These are phyloP conservation scores for Cucumis variabilis DNA, from an alignment of 331 rosid genomes.

Conservation along the genomic window DNA sequence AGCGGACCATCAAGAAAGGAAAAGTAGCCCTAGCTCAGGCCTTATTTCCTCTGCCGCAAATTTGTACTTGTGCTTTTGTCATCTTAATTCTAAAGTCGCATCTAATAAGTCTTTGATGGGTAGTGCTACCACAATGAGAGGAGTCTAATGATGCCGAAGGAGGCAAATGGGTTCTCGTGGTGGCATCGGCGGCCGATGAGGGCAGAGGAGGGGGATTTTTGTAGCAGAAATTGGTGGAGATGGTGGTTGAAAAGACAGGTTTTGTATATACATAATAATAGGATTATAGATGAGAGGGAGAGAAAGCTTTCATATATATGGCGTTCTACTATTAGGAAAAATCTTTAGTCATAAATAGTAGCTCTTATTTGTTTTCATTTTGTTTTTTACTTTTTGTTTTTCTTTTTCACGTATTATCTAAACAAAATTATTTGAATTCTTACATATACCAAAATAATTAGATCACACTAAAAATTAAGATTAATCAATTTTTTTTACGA, in stretches of 20 bases:
- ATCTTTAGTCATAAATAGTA: neutral
- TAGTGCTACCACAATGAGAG: neutral
- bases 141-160: neutral
- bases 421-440: neutral
- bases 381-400: neutral
- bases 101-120: neutral
- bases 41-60: neutral
- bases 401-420: neutral
- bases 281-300: neutral
- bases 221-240: neutral
- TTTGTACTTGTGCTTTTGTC: neutral
- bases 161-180: neutral
- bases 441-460: no score
- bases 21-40: neutral
- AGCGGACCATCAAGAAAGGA: neutral
- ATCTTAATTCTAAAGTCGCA: neutral
- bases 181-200: neutral
- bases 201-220: constrained; percentile 2
- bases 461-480: no score
- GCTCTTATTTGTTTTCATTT: neutral
- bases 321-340: neutral
- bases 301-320: neutral
- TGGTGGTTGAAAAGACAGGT: neutral
- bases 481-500: neutral
- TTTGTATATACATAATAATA: neutral